A percentile compares a stretch with the other conserved stretches of the same genome.
phyloP scores from a whole-genome alignment of 305 asterid genomes.

The Fraxinus greggii region DNA sequence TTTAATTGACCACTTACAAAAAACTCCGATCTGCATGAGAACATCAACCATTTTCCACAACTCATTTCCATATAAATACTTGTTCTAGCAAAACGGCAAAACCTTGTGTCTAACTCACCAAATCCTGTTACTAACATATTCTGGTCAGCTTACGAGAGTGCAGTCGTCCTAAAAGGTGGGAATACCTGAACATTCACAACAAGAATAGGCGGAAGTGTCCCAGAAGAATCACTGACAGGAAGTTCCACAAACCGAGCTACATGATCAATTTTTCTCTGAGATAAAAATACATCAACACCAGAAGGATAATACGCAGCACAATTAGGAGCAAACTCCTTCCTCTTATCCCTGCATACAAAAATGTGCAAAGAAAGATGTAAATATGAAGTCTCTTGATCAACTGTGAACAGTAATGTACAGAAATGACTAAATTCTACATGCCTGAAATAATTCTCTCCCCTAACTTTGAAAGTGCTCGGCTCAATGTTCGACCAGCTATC shows the following conservation, averaged over 20 bases:
- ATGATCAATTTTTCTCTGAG: conserved; percentile 49
- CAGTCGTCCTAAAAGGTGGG: neutral
- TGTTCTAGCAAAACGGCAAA: neutral
- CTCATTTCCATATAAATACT: neutral
- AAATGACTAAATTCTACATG: conserved; percentile 6
- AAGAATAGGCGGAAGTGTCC: conserved; percentile 42
- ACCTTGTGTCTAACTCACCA: neutral
- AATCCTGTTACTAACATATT: neutral
- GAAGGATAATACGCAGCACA: conserved; percentile 44
- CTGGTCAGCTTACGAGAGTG: neutral
- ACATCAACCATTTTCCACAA: neutral
- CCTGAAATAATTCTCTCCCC: conserved; percentile 61
- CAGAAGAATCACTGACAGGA: conserved; percentile 34
- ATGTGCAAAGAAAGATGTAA: neutral
- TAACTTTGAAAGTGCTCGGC: conserved; percentile 56
- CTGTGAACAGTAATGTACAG: neutral
- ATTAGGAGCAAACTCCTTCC: conserved; percentile 47
- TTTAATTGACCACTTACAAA: neutral
- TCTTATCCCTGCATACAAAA: conserved; percentile 47
- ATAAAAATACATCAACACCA: conserved; percentile 52
- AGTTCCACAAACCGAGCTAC: conserved; percentile 56
- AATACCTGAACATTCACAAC: conserved; percentile 62
- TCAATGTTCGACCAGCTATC: conserved; percentile 55
- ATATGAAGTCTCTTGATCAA: neutral
- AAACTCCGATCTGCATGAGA: neutral